Conservation (phyloP, 1,139 yeast species). For the Chernovozyma aurita region DNA sequence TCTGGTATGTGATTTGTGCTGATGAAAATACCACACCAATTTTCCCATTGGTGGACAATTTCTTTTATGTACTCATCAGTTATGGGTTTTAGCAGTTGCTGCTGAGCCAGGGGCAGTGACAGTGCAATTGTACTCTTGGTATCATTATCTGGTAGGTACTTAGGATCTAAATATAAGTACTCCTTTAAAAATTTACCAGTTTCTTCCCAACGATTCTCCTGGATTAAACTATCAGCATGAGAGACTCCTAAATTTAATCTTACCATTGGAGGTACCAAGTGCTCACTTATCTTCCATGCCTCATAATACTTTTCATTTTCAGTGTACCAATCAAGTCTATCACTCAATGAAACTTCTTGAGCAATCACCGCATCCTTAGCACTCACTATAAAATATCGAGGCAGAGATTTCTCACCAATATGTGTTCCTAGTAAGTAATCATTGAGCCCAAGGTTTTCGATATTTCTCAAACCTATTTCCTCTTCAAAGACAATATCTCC, state of each 20-base stretch:
- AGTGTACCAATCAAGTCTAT: slow-evolving; percentile 70
- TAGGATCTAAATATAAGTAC: slow-evolving; percentile 32
- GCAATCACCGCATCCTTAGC: slow-evolving; percentile 82
- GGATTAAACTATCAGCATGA: slow-evolving; percentile 55
- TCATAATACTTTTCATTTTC: slow-evolving; percentile 50
- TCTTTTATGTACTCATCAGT: slow-evolving; percentile 27
- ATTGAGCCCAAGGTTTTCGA: slow-evolving; percentile 64
- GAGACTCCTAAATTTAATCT: slow-evolving; percentile 59
- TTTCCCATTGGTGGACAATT: slow-evolving; percentile 57
- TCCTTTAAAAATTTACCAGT: slow-evolving; percentile 49
- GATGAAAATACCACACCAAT: slow-evolving; percentile 56
- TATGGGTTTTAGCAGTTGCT: slow-evolving; percentile 19
- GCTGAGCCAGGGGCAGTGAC: slow-evolving; percentile 5
- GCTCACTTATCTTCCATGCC: slow-evolving; percentile 76
- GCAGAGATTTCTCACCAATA: slow-evolving; percentile 23
- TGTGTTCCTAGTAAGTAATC: slow-evolving; percentile 67
- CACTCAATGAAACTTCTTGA: slow-evolving; percentile 61
- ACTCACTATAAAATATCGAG: slow-evolving; percentile 64
- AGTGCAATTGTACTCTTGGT: slow-evolving; percentile 25
- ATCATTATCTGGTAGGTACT: slow-evolving; percentile 27
- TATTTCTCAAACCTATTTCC: slow-evolving; percentile 64
- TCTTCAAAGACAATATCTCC: slow-evolving; percentile 83
- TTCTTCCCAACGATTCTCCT: slow-evolving; percentile 48
- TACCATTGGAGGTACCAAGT: slow-evolving; percentile 45
- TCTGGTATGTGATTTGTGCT: slow-evolving; percentile 42